Evolutionary conservation across 2,329 filamentous ascomycete species (phyloP).

Genomic region (Rhynchosporium secalis): DNA sequence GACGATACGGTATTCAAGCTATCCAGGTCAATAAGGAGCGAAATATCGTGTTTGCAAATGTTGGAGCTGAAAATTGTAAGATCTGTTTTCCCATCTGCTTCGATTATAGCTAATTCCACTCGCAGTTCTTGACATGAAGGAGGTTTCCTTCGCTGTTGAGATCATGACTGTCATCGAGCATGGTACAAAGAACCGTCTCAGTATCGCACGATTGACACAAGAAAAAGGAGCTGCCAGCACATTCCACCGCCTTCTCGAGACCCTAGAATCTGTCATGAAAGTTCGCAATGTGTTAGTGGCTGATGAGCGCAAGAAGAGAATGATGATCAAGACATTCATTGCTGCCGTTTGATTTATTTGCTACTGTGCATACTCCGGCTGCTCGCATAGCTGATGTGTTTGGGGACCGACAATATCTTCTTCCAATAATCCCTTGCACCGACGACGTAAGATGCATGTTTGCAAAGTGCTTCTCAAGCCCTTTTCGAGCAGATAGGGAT

Average conservation of each 20-base stretch:
- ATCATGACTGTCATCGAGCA: slow-evolving; percentile 89
- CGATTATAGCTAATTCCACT: slow-evolving; percentile 23
- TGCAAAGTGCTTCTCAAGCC: too few relatives aligned
- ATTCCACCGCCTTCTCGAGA: slow-evolving; percentile 80
- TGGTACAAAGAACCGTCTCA: slow-evolving; percentile 72
- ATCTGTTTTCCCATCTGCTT: slow-evolving; percentile 21
- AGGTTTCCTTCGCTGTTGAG: slow-evolving; percentile 84
- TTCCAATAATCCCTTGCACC: not conserved
- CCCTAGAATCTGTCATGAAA: slow-evolving; percentile 68
- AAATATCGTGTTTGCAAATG: slow-evolving; percentile 76
- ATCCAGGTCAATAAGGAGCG: slow-evolving; percentile 76
- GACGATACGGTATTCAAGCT: slow-evolving; percentile 68
- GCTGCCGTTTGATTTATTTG: slow-evolving; percentile 9
- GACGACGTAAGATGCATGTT: not conserved
- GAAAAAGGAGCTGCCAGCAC: slow-evolving; percentile 89
- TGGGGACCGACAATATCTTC: not conserved
- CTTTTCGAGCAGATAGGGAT: too few relatives aligned
- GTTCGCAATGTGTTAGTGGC: slow-evolving; percentile 66
- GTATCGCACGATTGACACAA: slow-evolving; percentile 83
- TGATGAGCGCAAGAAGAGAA: slow-evolving; percentile 65
- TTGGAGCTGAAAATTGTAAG: slow-evolving; percentile 79
- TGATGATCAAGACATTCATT: slow-evolving; percentile 68
- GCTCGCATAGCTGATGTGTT: not conserved
- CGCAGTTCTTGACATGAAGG: slow-evolving; percentile 75
- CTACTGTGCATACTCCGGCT: not conserved